Percentiles rank a stretch among this genome's conserved stretches.
Evolutionary conservation across 2,329 filamentous ascomycete species (phyloP).

Genomic region (Ceratocystis colombiana): DNA sequence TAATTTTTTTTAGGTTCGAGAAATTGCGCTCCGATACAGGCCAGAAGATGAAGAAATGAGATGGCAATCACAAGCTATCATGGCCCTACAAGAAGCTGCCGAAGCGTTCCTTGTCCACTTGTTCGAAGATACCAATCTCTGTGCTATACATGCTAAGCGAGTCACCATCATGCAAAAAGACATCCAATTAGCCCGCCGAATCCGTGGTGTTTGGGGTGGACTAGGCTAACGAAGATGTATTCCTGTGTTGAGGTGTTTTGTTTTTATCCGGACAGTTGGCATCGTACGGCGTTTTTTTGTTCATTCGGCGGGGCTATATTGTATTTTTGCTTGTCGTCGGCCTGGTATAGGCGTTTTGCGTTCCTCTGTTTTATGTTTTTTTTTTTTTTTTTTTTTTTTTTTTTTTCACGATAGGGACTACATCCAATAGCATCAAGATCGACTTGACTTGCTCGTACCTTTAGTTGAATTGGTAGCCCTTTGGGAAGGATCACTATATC

Average conservation of each 20-base stretch:
- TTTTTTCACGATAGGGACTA: not conserved
- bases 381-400: not conserved
- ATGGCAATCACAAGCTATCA: slow-evolving; percentile 93
- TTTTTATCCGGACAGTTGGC: not conserved
- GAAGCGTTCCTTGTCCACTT: slow-evolving; percentile 92
- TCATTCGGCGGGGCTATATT: slow-evolving; percentile 1
- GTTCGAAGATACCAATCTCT: slow-evolving; percentile 94
- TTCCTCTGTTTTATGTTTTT: not conserved
- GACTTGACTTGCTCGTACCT: not conserved
- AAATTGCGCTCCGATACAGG: slow-evolving; percentile 59
- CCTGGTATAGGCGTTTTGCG: slow-evolving; percentile 19
- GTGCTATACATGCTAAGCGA: slow-evolving; percentile 91
- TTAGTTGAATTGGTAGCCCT: too few relatives aligned
- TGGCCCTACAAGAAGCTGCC: slow-evolving; percentile 87
- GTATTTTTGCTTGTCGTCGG: slow-evolving; percentile 7
- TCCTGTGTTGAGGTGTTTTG: not conserved
- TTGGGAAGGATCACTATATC: too few relatives aligned
- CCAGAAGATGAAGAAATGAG: slow-evolving; percentile 60
- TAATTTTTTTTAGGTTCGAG: slow-evolving; percentile 46
- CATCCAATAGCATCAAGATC: not conserved
- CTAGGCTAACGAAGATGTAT: slow-evolving; percentile 38
- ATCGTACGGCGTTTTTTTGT: slow-evolving; percentile 10
- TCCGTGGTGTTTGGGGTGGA: slow-evolving; percentile 68
- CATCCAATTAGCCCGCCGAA: slow-evolving; percentile 79
- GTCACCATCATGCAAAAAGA: slow-evolving; percentile 98